A percentile compares a stretch with the other conserved stretches of the same genome.
Conservation (phyloP, 306 rosid species). For the Benincasa hispida region DNA sequence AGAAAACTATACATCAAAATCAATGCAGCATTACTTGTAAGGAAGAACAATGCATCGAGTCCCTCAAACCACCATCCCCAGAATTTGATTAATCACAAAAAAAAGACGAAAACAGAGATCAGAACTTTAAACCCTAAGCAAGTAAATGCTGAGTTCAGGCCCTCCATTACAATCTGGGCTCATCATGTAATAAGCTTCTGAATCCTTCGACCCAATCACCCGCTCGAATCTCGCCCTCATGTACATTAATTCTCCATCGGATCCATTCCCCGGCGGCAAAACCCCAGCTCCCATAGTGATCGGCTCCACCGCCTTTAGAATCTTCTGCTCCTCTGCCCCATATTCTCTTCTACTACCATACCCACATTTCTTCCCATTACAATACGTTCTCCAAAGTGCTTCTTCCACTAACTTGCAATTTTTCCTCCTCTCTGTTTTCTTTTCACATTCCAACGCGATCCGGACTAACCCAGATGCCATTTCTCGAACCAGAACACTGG, state of each 20-base stretch:
- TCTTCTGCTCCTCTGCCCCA: constrained; percentile 63
- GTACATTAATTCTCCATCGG: constrained; percentile 71
- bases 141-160: constrained; percentile 78
- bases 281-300: constrained; percentile 90
- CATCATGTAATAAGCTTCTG: constrained; percentile 84
- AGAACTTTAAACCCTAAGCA: constrained; percentile 46
- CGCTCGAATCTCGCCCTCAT: constrained; percentile 87
- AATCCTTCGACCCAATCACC: constrained; percentile 77
- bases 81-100: neutral
- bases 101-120: neutral
- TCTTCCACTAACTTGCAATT: constrained; percentile 35
- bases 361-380: constrained; percentile 81
- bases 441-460: constrained; percentile 55
- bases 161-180: constrained; percentile 64
- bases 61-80: no score
- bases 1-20: neutral
- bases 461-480: constrained; percentile 14
- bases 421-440: constrained; percentile 15
- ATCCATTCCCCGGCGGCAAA: constrained; percentile 27
- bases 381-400: constrained; percentile 56
- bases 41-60: neutral
- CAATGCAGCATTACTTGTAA: neutral
- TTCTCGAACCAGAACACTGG: constrained; percentile 8
- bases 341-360: constrained; percentile 38
- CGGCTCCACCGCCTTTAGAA: constrained; percentile 65